Conservation (phyloP, 2,329 filamentous ascomycete species). For the Cadophora gregata region DNA sequence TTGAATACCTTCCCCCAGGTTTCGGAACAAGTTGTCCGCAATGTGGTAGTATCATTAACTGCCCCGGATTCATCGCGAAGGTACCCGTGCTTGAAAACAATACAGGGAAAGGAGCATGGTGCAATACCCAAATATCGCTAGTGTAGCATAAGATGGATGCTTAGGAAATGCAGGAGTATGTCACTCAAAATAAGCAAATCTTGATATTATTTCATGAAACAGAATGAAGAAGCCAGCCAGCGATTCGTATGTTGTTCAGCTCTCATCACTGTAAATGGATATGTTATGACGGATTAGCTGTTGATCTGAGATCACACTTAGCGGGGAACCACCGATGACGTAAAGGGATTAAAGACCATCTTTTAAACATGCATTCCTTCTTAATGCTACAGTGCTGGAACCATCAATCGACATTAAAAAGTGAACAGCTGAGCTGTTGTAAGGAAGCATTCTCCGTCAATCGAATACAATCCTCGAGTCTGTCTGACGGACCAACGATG, state of each 20-base stretch:
- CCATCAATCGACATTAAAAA: background rate
- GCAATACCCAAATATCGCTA: too few relatives aligned
- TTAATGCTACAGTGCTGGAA: background rate
- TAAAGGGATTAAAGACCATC: background rate
- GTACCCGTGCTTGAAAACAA: too few relatives aligned
- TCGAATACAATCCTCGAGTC: background rate
- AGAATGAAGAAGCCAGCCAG: background rate
- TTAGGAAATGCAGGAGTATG: too few relatives aligned
- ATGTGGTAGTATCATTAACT: background rate
- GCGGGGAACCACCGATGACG: background rate
- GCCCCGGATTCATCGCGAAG: too few relatives aligned
- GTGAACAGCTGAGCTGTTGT: background rate
- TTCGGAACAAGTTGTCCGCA: background rate
- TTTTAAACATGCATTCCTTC: background rate
- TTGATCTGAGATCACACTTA: background rate
- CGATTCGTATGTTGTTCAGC: background rate
- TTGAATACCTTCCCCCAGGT: background rate
- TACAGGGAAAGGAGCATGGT: too few relatives aligned
- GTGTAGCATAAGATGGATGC: too few relatives aligned
- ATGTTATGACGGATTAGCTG: background rate
- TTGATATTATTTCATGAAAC: background rate
- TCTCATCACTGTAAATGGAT: background rate
- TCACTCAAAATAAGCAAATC: too few relatives aligned
- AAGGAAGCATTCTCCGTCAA: background rate
- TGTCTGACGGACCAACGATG: background rate